Evolutionary conservation across 805 yeast species (phyloP), one percentile per base, ranked within the genome.

Genomic region (Lachancea thermotolerans): DNA sequence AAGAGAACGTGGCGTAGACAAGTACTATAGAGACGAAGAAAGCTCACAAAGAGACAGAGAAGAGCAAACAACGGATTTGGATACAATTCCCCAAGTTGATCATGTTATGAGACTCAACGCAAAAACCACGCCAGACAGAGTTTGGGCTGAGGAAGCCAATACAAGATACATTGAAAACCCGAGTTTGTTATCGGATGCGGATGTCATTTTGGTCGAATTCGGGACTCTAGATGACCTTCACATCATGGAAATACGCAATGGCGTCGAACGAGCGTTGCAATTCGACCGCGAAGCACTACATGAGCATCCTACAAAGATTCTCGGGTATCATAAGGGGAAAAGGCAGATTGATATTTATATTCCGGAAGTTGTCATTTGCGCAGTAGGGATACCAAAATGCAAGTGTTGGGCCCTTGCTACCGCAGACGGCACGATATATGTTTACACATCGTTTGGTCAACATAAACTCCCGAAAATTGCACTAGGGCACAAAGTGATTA

Each of bases 401-500:
- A 70, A 74, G 1, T 54, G 65, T 32, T 77, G 78, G 54, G 68
- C 71, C 35, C 62, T 77, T 4, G 65, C 72, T 1, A 71, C 73
- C 15, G 69, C 70, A 15, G 64, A 64, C 36, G 69, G 74, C 35
- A 62, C 67, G 2, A 60, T 68, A 14, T 62, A 60, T 18, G 49
- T 65, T 8, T 55, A 61, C 3, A 62, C 71, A 0, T 49, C 52
- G 3, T 46, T 50, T n/a, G 72, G 72, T 0, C 59, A 58, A 37
- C 56, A 65, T 16, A 60, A 60, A 46, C 62, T 62, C 33, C 69
- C 71, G 2, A 58, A 71, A 32, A 69, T 71, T 39, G 73, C 71
- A 35, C 70, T 80, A 3, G 76, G 65, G 37, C 71, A 69, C 42
- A 73, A 74, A 31, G 73, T 76, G 32, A 74, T 78, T 39, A 74